Evolutionary conservation across 352 stramenopile species (phyloP).

Genomic region (Globisporangium canariense): DNA sequence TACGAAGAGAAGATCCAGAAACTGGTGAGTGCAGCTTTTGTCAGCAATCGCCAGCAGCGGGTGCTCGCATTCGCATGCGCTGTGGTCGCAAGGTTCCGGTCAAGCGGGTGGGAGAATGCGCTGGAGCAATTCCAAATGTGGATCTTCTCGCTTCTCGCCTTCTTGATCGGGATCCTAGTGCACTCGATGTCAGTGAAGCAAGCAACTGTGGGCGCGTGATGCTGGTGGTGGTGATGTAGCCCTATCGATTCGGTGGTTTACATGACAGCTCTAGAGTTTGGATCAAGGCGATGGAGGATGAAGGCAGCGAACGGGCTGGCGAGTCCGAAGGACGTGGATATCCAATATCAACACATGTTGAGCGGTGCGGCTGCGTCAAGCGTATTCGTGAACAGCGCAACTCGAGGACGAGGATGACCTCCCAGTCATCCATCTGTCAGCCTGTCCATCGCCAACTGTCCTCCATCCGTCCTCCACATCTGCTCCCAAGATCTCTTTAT

Average conservation of each 20-base stretch:
- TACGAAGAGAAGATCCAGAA: slow-evolving; percentile 73
- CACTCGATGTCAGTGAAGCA: slow-evolving; percentile 5
- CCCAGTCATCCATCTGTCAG: not conserved
- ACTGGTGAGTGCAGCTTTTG: slow-evolving; percentile 41
- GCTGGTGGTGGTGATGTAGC: no score
- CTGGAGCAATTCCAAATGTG: slow-evolving; percentile 4
- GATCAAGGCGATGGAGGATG: slow-evolving; percentile 1
- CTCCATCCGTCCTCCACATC: not conserved
- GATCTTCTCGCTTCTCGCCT: slow-evolving; percentile 15
- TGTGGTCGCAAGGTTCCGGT: slow-evolving; percentile 3
- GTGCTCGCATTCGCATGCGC: slow-evolving; percentile 11
- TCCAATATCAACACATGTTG: slow-evolving; percentile 4
- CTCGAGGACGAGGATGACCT: not conserved
- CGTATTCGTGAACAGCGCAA: not conserved
- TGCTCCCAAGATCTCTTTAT: slow-evolving; percentile 4
- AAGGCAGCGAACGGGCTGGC: not conserved
- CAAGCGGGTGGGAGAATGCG: slow-evolving; percentile 5
- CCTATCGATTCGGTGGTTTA: no score
- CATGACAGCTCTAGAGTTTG: no score
- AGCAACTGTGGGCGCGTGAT: not conserved
- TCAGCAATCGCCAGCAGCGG: slow-evolving; percentile 1
- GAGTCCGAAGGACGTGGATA: not conserved
- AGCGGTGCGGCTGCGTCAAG: no score
- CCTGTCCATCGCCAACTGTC: not conserved
- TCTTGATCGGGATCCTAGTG: slow-evolving; percentile 12